Base-by-base conservation (phyloP, 2,329 filamentous ascomycete genomes). In the Magnaporthales sp. region DNA sequence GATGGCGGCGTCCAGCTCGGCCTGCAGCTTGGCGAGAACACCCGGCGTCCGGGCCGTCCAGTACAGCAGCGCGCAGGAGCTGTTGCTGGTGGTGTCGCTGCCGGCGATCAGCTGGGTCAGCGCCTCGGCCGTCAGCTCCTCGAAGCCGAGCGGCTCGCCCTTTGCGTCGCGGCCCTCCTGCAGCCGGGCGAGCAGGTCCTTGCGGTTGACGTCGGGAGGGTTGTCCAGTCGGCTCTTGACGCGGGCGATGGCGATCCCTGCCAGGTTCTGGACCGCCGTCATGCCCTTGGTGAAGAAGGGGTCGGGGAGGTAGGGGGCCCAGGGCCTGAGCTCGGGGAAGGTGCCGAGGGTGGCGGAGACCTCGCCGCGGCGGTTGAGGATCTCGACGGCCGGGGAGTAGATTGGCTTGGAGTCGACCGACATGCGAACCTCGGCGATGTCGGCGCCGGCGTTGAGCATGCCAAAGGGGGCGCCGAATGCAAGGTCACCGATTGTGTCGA, bases 111-210 rank as follows among this genome's bases (percentile, higher is more conserved):
- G 84, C 76, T 97, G 93, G 0, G 93, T 97, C 29, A 96, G 80
- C 0, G 93, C 93, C 79, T 97, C 93, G 46, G 92, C 92, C 0
- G 92, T 96, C 65, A 97, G 82, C 75, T 97, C 93, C 71, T 90
- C 85, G 29, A 91, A 85, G 4, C 91, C 89, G 0, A 97, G 84
- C 11, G 87, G 89, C 68, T 91, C 81, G 67, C 92, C 93, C 27
- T 86, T 89, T 68, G 91, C 89, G 75, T 97, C 92, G 67, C 90
- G 89, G 63, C 91, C 92, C 77, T 96, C 90, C 87, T 96, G 94
- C 10, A 97, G 81, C 1, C 91, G 85, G 1, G 91, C 88, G 4
- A 97, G 87, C 1, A 97, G 84, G 73, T 97, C 93, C 63, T 89
- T 89, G 68, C 93, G 89, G 46, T 86, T 83, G 26, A 86, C 83